These are phyloP conservation scores for Mangifera indica DNA, from an alignment of 345 rosid genomes.

Conservation along the genomic window DNA sequence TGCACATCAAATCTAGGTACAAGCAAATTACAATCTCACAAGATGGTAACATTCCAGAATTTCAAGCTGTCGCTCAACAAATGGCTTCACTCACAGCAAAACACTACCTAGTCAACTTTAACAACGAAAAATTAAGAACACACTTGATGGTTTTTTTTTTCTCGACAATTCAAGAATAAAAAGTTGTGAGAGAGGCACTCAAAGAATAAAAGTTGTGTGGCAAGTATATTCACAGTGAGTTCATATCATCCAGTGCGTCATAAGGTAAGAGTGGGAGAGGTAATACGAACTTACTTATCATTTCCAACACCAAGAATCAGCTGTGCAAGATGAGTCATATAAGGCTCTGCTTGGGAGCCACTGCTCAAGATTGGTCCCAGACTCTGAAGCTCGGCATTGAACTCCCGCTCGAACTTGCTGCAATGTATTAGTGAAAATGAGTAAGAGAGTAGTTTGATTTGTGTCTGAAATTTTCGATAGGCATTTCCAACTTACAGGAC, in stretches of 20 bases:
- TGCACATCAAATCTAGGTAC: not conserved
- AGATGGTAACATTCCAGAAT: not conserved
- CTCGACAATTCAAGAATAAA: not conserved
- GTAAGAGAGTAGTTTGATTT: constrained; percentile 1
- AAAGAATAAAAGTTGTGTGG: not conserved
- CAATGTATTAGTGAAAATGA: constrained; percentile 11
- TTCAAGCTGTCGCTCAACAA: not conserved
- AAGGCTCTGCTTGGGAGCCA: constrained; percentile 87
- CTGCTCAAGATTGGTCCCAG: constrained; percentile 78
- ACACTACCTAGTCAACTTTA: not conserved
- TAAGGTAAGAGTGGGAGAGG: not conserved
- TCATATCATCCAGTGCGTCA: not conserved
- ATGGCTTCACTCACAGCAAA: not conserved
- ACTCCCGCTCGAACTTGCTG: constrained; percentile 87
- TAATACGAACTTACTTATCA: constrained; percentile 33
- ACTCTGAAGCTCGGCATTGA: constrained; percentile 79
- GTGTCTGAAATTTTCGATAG: not conserved
- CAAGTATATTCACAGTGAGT: not conserved
- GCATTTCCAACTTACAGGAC: constrained; percentile 62
- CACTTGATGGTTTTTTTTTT: not conserved
- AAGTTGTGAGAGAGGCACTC: not conserved
- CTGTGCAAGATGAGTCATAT: constrained; percentile 94
- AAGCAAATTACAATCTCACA: not conserved
- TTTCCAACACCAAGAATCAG: constrained; percentile 78
- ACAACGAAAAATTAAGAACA: not conserved